Percentiles rank a stretch among this genome's conserved stretches.
Conservation (phyloP, 495 filamentous ascomycete species). For the Penicillium riverlandense region DNA sequence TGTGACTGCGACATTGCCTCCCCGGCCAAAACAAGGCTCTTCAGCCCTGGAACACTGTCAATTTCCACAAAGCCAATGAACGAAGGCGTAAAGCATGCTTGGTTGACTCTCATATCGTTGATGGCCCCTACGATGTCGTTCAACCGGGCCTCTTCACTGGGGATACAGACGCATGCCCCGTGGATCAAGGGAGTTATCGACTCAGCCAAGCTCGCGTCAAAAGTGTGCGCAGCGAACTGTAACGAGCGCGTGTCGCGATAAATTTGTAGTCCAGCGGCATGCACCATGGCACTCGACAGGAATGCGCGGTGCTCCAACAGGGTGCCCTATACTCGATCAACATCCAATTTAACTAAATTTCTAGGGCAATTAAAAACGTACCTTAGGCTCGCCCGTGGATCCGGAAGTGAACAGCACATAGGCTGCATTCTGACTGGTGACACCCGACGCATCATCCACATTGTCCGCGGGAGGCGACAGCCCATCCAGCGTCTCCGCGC, state of each 20-base stretch:
- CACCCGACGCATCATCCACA: constrained; percentile 20
- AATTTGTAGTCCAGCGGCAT: constrained; percentile 29
- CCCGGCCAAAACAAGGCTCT: constrained; percentile 40
- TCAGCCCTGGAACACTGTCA: constrained; percentile 36
- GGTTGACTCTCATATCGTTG: constrained; percentile 36
- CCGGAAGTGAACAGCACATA: constrained; percentile 46
- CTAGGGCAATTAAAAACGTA: constrained; percentile 11
- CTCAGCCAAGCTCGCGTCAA: constrained; percentile 42
- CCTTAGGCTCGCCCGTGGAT: constrained; percentile 46
- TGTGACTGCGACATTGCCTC: constrained; percentile 49
- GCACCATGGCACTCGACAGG: constrained; percentile 34
- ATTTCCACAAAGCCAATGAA: constrained; percentile 41
- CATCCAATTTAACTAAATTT: not conserved
- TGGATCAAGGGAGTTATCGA: constrained; percentile 35
- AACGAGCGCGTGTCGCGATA: constrained; percentile 27
- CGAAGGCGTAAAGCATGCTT: constrained; percentile 46
- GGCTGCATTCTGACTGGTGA: constrained; percentile 28
- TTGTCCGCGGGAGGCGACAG: constrained; percentile 13
- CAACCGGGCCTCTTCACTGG: constrained; percentile 43
- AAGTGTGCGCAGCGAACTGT: constrained; percentile 49
- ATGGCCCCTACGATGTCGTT: constrained; percentile 42
- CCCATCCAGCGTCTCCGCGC: constrained; percentile 20
- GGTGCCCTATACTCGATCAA: constrained; percentile 26
- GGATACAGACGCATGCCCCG: constrained; percentile 40
- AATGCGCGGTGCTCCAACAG: constrained; percentile 41